Evolutionary conservation across 2,329 filamentous ascomycete genomes (phyloP).

Genomic region (Colletotrichum sp.): DNA sequence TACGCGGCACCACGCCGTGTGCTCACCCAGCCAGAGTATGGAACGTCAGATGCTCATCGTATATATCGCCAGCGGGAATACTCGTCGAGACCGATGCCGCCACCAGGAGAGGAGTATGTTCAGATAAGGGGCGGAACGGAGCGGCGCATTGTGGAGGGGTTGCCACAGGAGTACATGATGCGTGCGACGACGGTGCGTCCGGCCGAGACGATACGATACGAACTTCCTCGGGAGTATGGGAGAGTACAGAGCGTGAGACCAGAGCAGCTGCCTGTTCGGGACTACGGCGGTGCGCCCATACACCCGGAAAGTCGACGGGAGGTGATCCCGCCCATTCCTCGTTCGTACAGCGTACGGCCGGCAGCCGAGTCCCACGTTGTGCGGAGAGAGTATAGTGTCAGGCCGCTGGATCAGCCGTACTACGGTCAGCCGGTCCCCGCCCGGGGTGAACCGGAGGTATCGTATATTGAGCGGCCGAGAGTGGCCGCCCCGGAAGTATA

Average conservation of each 20-base stretch:
- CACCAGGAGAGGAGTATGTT: conserved; percentile 49
- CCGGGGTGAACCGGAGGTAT: conserved; percentile 40
- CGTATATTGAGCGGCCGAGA: conserved; percentile 49
- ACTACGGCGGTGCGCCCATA: conserved; percentile 48
- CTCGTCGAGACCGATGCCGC: conserved; percentile 52
- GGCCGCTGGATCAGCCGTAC: conserved; percentile 45
- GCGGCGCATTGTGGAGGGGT: conserved; percentile 48
- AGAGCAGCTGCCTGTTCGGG: conserved; percentile 43
- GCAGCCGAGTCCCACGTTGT: conserved; percentile 26
- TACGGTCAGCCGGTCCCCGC: conserved; percentile 40
- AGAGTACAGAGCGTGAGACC: conserved; percentile 48
- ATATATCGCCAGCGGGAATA: conserved; percentile 64
- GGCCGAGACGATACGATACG: conserved; percentile 46
- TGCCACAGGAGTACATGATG: conserved; percentile 57
- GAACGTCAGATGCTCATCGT: conserved; percentile 54
- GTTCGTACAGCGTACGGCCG: conserved; percentile 38
- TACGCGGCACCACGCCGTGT: conserved; percentile 58
- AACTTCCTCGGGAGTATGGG: conserved; percentile 45
- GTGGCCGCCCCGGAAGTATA: conserved; percentile 46
- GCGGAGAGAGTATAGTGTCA: conserved; percentile 45
- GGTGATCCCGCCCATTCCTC: conserved; percentile 27
- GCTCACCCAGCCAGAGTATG: conserved; percentile 67
- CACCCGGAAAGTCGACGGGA: conserved; percentile 43
- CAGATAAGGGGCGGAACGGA: conserved; percentile 49
- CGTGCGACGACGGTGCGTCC: conserved; percentile 66